Evolutionary conservation across 306 rosid species (phyloP).

Genomic region (Lagenaria siceraria): DNA sequence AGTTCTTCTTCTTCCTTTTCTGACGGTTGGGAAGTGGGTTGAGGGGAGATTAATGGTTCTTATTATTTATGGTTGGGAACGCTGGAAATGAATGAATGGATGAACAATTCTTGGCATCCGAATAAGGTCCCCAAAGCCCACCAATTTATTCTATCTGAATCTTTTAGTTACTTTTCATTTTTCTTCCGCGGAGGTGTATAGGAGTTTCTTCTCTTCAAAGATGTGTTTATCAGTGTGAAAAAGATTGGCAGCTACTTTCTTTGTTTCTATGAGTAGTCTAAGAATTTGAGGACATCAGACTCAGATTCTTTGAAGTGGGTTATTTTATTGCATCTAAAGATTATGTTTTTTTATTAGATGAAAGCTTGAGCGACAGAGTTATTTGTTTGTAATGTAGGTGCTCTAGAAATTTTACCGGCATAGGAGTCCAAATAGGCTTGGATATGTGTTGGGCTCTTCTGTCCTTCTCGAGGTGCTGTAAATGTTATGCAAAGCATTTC

Average conservation of each 20-base stretch:
- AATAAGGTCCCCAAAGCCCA: background rate
- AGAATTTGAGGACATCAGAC: background rate
- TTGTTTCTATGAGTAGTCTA: background rate
- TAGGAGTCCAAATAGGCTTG: slow-evolving; percentile 2
- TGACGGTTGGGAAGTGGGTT: background rate
- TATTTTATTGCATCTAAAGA: slow-evolving; percentile 2
- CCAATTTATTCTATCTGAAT: background rate
- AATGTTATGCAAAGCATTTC: background rate
- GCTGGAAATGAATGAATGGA: background rate
- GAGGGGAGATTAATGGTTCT: background rate
- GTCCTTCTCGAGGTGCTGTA: slow-evolving; percentile 2
- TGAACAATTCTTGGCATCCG: background rate
- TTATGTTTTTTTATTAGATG: background rate
- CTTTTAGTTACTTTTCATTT: background rate
- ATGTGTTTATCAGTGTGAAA: background rate
- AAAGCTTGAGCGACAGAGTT: background rate
- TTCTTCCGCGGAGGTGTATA: background rate
- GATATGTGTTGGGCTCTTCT: slow-evolving; percentile 1
- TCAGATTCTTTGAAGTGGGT: background rate
- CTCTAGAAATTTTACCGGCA: slow-evolving; percentile 2
- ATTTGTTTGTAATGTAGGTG: background rate
- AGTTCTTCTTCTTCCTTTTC: background rate
- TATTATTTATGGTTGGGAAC: background rate
- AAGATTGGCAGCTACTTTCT: background rate
- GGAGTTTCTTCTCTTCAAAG: background rate